These are phyloP conservation scores for Entomophthora muscae DNA, from an alignment of 371 early-diverging fungal species.

Conservation along the genomic window DNA sequence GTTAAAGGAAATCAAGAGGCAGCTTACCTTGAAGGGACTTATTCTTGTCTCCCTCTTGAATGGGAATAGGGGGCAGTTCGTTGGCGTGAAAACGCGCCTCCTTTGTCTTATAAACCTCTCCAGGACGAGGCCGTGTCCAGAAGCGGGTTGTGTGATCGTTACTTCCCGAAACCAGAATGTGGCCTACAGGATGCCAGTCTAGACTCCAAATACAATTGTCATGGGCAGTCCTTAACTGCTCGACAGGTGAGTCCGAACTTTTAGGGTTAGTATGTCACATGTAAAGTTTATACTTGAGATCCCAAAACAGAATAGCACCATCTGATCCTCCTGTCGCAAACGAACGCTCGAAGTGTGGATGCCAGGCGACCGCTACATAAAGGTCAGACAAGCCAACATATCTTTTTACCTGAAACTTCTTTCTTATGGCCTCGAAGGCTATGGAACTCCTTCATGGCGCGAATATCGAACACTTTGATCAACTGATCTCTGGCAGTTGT, in stretches of 20 bases:
- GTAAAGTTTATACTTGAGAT: conserved; percentile 35
- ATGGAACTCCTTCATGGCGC: conserved; percentile 89
- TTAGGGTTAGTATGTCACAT: neutral
- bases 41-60: neutral
- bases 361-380: conserved; percentile 70
- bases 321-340: conserved; percentile 93
- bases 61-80: neutral
- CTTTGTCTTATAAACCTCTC: conserved; percentile 27
- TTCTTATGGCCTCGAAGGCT: conserved; percentile 84
- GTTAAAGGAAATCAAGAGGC: neutral
- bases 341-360: conserved; percentile 83
- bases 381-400: neutral
- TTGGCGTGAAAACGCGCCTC: conserved; percentile 2
- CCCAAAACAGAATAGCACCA: conserved; percentile 88
- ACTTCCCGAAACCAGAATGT: conserved; percentile 90
- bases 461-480: conserved; percentile 89
- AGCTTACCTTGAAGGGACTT: neutral
- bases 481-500: conserved; percentile 93
- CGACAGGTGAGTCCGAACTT: conserved; percentile 42
- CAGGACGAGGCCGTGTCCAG: conserved; percentile 94
- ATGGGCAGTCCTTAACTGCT: conserved; percentile 77
- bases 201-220: conserved; percentile 94
- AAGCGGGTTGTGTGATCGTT: conserved; percentile 97
- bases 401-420: conserved; percentile 83
- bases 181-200: conserved; percentile 99